Percentiles rank a stretch among this genome's conserved stretches.
phyloP scores from a whole-genome alignment of 192 early-diverging fungal genomes.

The Spizellomyces sp. region DNA sequence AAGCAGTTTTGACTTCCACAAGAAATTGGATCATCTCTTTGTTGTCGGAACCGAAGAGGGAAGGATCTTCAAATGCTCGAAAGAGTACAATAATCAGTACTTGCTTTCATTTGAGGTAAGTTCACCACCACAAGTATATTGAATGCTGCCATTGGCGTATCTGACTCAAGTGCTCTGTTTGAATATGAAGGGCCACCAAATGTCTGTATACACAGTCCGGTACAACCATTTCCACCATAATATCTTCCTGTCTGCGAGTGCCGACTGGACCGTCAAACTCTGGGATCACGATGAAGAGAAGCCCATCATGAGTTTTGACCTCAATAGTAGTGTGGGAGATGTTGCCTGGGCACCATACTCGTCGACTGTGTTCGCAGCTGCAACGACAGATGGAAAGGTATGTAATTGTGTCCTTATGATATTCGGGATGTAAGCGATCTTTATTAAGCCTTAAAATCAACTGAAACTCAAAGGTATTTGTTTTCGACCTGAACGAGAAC shows the following conservation, averaged over 20 bases:
- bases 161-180: background rate
- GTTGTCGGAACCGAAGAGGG: conserved; percentile 72
- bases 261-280: conserved; percentile 67
- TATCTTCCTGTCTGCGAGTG: conserved; percentile 57
- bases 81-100: conserved; percentile 60
- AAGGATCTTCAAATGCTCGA: conserved; percentile 63
- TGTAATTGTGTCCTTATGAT: background rate
- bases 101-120: conserved; percentile 59
- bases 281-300: conserved; percentile 60
- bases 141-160: background rate
- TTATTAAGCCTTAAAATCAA: too few relatives aligned
- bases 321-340: conserved; percentile 57
- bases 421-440: background rate
- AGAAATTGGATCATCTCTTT: conserved; percentile 58
- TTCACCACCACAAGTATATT: background rate
- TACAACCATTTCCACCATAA: conserved; percentile 61
- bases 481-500: conserved; percentile 63
- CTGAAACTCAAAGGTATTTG: conserved; percentile 43
- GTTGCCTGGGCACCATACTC: conserved; percentile 70
- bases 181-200: conserved; percentile 55
- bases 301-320: conserved; percentile 63
- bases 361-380: conserved; percentile 64
- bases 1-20: conserved; percentile 67
- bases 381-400: conserved; percentile 64
- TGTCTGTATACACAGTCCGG: conserved; percentile 61